Base-by-base conservation (phyloP, 2,329 filamentous ascomycete species). In the Orbilia blumenaviensis region DNA sequence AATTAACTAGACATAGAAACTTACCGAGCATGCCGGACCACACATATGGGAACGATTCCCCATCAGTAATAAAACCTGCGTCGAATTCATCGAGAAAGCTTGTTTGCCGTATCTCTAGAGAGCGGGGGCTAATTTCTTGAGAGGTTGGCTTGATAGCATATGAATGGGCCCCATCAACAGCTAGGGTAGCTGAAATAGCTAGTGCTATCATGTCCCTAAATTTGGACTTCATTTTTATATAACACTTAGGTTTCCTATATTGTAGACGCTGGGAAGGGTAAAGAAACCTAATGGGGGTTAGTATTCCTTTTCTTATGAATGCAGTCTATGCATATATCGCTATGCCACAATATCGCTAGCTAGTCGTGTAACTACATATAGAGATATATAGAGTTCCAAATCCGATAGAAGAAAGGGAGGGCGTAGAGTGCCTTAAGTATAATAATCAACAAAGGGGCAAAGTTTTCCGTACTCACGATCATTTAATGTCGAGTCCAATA, bases 11-110 rank as follows among this genome's bases (percentile, higher is more conserved):
- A n/a, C n/a, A 3, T 34, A 44, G 29, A 36, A n/a, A 66, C 21
- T 29, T 66, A 58, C 63, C 63, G 36, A 66, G 25, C 63, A 66
- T 66, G 12, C 63, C 63, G 16, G 63, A 66, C 63, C 63, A 66
- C n/a, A 34, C 38, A 16, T 56, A 66, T 10, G 63, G 63, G n/a
- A 34, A 48, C 0, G 23, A 7, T 16, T 29, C 23, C 12, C 9
- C 46, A 14, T 14, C 14, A 3, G 7, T 10, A n/a, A 21, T 25
- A 8, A 3, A 9, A 2, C 5, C 23, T 50, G 23, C 29, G 27
- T 50, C 46, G 14, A 50, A 50, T 29, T 50, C 46, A 7, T 27
- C 23, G 46, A 29, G 29, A 8, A 50, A 50, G 23, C 23, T 14
- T 12, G 1, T 8, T 2, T 16, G 14, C 1, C 46, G 46, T 16